These are phyloP conservation scores for Fusarium sacchari DNA, from an alignment of 2,329 filamentous ascomycete genomes.

Conservation along the genomic window DNA sequence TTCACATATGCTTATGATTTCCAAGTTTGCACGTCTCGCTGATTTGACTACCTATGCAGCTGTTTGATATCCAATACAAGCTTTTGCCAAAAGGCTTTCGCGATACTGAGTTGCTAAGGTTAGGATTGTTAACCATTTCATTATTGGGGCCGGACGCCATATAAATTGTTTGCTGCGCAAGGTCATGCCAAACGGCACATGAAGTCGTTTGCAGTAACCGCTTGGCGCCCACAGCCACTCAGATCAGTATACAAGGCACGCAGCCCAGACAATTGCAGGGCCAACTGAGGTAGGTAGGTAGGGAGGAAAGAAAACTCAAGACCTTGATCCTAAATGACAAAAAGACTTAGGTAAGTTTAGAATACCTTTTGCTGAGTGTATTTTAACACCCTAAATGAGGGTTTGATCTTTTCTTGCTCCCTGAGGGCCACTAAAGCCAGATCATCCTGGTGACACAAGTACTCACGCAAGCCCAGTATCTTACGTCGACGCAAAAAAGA, in stretches of 20 bases:
- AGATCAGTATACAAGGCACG: background rate
- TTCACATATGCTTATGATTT: background rate
- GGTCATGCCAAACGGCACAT: background rate
- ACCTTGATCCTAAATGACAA: too few species aligned
- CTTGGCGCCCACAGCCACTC: background rate
- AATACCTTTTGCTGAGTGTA: too few species aligned
- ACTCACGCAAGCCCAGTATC: background rate
- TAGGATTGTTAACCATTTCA: too few species aligned
- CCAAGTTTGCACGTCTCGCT: rapidly evolving
- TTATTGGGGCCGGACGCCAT: background rate
- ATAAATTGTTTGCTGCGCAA: too few species aligned
- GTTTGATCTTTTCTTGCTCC: too few species aligned
- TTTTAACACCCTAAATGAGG: too few species aligned
- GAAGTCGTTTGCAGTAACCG: background rate
- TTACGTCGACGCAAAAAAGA: conserved; percentile 9
- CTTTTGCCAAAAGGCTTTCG: background rate
- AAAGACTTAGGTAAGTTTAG: too few species aligned
- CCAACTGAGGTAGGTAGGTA: too few species aligned
- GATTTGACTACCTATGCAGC: rapidly evolving
- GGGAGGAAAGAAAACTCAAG: too few species aligned
- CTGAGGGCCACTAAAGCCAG: too few species aligned
- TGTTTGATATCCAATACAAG: background rate
- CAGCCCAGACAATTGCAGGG: background rate
- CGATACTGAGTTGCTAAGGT: background rate
- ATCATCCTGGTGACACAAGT: too few species aligned